Conservation (phyloP, 192 early-diverging fungal genomes). For the Gaertneriomyces semiglobifer region DNA sequence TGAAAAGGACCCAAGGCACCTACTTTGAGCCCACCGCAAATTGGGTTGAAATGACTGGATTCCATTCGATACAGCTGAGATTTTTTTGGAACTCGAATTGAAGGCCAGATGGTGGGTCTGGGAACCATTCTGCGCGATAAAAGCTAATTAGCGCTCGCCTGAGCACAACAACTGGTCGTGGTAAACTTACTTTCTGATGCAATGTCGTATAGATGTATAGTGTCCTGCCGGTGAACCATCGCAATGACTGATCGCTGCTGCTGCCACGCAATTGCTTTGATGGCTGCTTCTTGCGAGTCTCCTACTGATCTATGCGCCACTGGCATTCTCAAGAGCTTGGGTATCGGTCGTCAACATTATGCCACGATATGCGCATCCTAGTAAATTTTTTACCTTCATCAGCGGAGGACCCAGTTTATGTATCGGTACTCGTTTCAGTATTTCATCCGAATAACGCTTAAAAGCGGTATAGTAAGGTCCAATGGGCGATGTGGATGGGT, state of each 20-base stretch:
- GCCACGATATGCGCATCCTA: not conserved
- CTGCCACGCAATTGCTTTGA: conserved; percentile 73
- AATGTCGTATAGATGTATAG: conserved; percentile 68
- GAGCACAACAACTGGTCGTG: not conserved
- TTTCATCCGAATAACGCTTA: not conserved
- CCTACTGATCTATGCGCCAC: not conserved
- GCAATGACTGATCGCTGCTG: conserved; percentile 65
- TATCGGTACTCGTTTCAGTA: not conserved
- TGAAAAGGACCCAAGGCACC: not conserved
- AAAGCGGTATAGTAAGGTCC: not conserved
- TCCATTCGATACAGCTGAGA: conserved; percentile 55
- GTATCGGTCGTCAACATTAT: not conserved
- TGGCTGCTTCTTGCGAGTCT: conserved; percentile 12
- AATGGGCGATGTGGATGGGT: not conserved
- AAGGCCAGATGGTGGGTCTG: conserved; percentile 27
- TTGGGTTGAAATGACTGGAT: conserved; percentile 24
- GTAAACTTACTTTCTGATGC: conserved; percentile 38
- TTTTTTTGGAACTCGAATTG: conserved; percentile 38
- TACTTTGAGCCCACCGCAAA: conserved; percentile 53
- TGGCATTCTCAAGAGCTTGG: not conserved
- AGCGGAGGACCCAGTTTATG: not conserved
- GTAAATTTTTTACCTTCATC: not conserved
- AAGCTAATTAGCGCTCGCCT: not conserved
- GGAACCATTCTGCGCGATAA: conserved; percentile 33
- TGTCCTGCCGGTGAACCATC: conserved; percentile 63